These are phyloP conservation scores for Podaxis sp. DNA, from an alignment of 768 basidiomycete species.

Conservation along the genomic window DNA sequence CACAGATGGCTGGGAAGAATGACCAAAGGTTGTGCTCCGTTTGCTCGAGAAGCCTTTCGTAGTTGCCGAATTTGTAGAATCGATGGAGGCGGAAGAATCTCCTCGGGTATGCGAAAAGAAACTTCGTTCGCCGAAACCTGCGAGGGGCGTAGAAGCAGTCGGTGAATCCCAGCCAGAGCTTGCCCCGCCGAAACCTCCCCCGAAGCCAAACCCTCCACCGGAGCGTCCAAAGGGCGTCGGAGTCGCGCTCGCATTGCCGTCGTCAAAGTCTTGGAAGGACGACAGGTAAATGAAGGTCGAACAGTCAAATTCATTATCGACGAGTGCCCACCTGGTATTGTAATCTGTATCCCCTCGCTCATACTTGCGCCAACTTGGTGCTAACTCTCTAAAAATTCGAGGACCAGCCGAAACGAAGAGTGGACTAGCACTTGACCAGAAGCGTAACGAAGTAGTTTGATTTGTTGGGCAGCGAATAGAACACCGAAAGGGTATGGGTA, in stretches of 20 bases:
- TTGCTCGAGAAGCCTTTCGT: constrained; percentile 45
- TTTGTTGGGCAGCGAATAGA: background rate
- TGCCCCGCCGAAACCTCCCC: constrained; percentile 31
- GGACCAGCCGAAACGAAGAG: constrained; percentile 19
- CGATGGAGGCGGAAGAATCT: constrained; percentile 78
- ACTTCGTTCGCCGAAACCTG: constrained; percentile 50
- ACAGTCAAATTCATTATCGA: background rate
- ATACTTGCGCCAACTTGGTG: constrained; percentile 22
- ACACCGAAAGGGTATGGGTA: background rate
- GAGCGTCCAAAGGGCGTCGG: constrained; percentile 73
- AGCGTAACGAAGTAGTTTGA: constrained; percentile 7
- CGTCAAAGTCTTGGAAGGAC: constrained; percentile 64
- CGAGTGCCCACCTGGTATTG: constrained; percentile 52
- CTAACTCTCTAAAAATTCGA: constrained; percentile 13
- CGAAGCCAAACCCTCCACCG: constrained; percentile 39
- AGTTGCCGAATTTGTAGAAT: constrained; percentile 63
- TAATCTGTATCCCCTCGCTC: constrained; percentile 58
- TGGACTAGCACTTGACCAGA: constrained; percentile 10
- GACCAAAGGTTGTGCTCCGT: constrained; percentile 56
- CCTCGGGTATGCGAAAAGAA: constrained; percentile 73
- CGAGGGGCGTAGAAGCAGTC: constrained; percentile 51
- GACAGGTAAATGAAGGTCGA: constrained; percentile 8
- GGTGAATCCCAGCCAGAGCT: constrained; percentile 67
- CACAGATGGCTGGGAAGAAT: constrained; percentile 72
- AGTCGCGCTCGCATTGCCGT: constrained; percentile 61